Evolutionary conservation across 2,329 filamentous ascomycete genomes (phyloP).

Genomic region (Grosmannia serpens): DNA sequence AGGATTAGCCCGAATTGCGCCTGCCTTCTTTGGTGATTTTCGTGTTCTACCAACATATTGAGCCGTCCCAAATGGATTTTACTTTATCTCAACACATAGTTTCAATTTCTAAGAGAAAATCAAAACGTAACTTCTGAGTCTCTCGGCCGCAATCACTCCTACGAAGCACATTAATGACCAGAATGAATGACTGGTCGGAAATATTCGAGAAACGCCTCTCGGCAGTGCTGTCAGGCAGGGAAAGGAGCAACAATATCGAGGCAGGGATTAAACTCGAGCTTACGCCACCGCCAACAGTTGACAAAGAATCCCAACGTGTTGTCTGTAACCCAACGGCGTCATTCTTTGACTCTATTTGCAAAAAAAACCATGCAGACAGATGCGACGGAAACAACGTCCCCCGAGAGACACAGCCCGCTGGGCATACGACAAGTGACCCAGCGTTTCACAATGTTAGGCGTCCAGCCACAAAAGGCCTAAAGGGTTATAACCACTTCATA

Average conservation of each 20-base stretch:
- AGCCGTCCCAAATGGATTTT: not conserved
- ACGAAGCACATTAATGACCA: not conserved
- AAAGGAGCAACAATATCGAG: not conserved
- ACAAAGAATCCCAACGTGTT: not conserved
- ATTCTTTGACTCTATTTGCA: constrained; percentile 11
- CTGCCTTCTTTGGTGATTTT: not conserved
- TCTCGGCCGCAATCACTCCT: not conserved
- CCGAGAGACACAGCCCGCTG: not conserved
- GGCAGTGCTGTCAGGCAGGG: constrained; percentile 1
- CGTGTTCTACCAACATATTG: not conserved
- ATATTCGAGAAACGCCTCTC: constrained; percentile 11
- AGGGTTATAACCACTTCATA: not conserved
- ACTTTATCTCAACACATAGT: no score
- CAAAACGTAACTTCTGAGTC: not conserved
- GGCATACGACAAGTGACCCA: not conserved
- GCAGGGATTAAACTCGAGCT: not conserved
- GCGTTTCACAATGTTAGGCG: not conserved
- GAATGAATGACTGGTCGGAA: constrained; percentile 10
- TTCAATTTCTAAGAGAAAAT: not conserved
- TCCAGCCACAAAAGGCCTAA: not conserved
- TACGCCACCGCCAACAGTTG: constrained; percentile 6
- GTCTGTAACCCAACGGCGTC: constrained; percentile 5
- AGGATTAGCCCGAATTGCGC: not conserved
- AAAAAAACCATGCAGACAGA: not conserved
- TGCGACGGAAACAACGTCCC: not conserved